Evolutionary conservation across 2,329 filamentous ascomycete genomes (phyloP).

Genomic region (Rosellinia necatrix): DNA sequence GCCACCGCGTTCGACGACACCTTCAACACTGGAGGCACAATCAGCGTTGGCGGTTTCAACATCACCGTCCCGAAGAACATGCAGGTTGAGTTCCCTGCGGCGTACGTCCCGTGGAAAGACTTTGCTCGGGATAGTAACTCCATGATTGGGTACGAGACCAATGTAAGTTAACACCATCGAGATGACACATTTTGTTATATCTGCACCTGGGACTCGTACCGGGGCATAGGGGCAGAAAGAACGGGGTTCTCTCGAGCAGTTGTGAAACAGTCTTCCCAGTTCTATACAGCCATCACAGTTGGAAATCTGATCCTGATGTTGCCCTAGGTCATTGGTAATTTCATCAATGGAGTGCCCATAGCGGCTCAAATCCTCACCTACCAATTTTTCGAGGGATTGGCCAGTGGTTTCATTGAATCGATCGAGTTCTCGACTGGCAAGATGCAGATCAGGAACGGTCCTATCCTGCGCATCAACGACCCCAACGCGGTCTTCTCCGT

Average conservation of each 20-base stretch:
- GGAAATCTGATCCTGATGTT: not conserved
- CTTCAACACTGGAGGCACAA: conserved; percentile 51
- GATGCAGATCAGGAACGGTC: conserved; percentile 42
- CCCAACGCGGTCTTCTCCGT: conserved; percentile 51
- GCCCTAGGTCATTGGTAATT: conserved; percentile 44
- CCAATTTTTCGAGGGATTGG: conserved; percentile 44
- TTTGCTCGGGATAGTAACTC: conserved; percentile 41
- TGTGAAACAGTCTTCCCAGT: too few species aligned
- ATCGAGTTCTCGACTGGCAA: conserved; percentile 41
- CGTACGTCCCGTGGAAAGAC: conserved; percentile 50
- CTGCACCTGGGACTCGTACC: not conserved
- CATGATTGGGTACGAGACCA: conserved; percentile 44
- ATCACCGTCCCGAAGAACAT: conserved; percentile 55
- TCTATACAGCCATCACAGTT: not conserved
- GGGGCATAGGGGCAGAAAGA: not conserved
- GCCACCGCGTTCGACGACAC: conserved; percentile 41
- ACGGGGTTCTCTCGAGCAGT: not conserved
- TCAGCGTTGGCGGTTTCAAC: conserved; percentile 50
- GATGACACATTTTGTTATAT: too few species aligned
- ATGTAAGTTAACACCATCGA: conserved; percentile 38
- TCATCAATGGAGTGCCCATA: conserved; percentile 40
- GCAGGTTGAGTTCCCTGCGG: conserved; percentile 53
- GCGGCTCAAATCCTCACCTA: conserved; percentile 43
- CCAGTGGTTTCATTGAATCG: conserved; percentile 44
- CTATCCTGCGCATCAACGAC: conserved; percentile 47